Percentiles rank a stretch among this genome's conserved stretches.
Evolutionary conservation across 208 protist species (phyloP).

Genomic region (Trypanosoma lewisi): DNA sequence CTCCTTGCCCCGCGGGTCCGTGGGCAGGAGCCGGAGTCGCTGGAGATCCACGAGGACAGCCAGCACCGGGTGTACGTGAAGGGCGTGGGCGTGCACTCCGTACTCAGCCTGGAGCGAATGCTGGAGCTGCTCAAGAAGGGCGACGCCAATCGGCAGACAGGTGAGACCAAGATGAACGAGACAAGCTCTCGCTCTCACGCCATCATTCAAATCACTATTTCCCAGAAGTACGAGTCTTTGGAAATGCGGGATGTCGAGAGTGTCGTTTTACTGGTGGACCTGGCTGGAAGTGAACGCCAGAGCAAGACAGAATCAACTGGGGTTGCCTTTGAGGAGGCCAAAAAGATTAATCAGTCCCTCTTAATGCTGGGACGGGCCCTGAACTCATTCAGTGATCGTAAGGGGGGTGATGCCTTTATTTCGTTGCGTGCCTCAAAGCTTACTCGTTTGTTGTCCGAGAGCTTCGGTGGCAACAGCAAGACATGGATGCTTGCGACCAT

Average conservation of each 20-base stretch:
- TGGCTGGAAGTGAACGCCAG: slow-evolving; percentile 75
- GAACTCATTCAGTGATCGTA: slow-evolving; percentile 79
- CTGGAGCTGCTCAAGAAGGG: slow-evolving; percentile 54
- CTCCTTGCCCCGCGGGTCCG: slow-evolving; percentile 45
- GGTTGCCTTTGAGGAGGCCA: slow-evolving; percentile 82
- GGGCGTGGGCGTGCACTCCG: slow-evolving; percentile 65
- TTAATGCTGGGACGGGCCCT: slow-evolving; percentile 85
- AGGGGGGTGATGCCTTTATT: slow-evolving; percentile 58
- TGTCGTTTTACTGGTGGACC: slow-evolving; percentile 70
- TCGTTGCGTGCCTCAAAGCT: slow-evolving; percentile 89
- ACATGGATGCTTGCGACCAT: slow-evolving; percentile 89
- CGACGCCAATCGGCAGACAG: slow-evolving; percentile 49
- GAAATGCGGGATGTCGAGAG: slow-evolving; percentile 46
- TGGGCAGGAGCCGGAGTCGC: slow-evolving; percentile 69
- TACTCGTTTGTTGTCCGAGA: slow-evolving; percentile 86
- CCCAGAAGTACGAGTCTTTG: slow-evolving; percentile 56
- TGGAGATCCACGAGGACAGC: slow-evolving; percentile 67
- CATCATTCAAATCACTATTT: slow-evolving; percentile 93
- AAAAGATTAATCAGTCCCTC: slow-evolving; percentile 89
- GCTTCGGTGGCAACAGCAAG: slow-evolving; percentile 91
- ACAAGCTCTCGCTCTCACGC: slow-evolving; percentile 94
- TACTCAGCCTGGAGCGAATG: slow-evolving; percentile 67
- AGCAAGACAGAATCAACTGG: slow-evolving; percentile 78
- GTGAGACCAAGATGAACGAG: slow-evolving; percentile 71
- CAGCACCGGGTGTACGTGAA: slow-evolving; percentile 49